Conservation (phyloP, 2,329 filamentous ascomycete species). For the Botrytis byssoidea region DNA sequence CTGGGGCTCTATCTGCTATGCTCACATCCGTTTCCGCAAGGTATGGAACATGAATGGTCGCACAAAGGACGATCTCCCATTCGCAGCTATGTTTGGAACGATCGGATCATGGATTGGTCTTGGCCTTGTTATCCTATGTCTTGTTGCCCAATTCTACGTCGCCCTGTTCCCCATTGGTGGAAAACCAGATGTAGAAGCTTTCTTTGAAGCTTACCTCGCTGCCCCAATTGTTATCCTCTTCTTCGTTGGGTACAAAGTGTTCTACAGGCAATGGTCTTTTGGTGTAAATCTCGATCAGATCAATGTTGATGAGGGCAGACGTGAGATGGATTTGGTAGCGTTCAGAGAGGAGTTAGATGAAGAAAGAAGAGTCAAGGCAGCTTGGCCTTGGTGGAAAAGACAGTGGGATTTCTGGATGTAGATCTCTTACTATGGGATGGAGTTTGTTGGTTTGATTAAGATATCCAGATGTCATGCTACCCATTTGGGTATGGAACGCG, state of each 20-base stretch:
- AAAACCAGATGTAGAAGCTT: slow-evolving; percentile 41
- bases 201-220: slow-evolving; percentile 51
- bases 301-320: slow-evolving; percentile 37
- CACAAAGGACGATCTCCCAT: slow-evolving; percentile 49
- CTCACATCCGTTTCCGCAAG: slow-evolving; percentile 64
- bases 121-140: slow-evolving; percentile 62
- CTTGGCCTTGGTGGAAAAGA: slow-evolving; percentile 37
- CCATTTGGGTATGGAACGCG: not conserved
- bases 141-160: slow-evolving; percentile 55
- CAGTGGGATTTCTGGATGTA: slow-evolving; percentile 30
- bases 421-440: not conserved
- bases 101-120: slow-evolving; percentile 69
- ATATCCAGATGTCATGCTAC: not conserved
- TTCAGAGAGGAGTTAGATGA: slow-evolving; percentile 36
- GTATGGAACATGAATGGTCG: slow-evolving; percentile 61
- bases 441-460: not conserved
- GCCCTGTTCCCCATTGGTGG: slow-evolving; percentile 51
- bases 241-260: slow-evolving; percentile 67
- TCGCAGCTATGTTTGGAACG: slow-evolving; percentile 52
- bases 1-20: slow-evolving; percentile 67
- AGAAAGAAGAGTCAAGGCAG: slow-evolving; percentile 34
- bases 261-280: slow-evolving; percentile 35
- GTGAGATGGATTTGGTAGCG: slow-evolving; percentile 37
- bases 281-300: slow-evolving; percentile 35
- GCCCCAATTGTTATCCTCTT: slow-evolving; percentile 54